Evolutionary conservation across 2,329 filamentous ascomycete genomes (phyloP).

Genomic region (Talaromyces sp.): DNA sequence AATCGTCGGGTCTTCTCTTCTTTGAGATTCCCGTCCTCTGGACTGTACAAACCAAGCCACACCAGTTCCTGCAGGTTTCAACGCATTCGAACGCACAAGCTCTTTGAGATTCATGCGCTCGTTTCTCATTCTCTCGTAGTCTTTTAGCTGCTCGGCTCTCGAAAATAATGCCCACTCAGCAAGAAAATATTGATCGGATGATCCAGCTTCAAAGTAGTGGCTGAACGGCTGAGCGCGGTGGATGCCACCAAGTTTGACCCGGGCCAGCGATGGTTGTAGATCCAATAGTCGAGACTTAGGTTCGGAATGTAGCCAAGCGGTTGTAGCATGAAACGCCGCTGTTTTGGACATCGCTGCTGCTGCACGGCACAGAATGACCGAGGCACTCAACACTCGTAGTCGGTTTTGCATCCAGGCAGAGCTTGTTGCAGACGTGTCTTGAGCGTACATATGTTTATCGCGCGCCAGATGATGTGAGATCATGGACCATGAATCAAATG

Average conservation of each 20-base stretch:
- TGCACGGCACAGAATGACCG: constrained; percentile 23
- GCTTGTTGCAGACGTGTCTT: not conserved
- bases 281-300: not conserved
- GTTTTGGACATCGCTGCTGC: constrained; percentile 33
- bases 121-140: not conserved
- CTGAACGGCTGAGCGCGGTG: constrained; percentile 37
- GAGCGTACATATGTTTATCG: constrained; percentile 31
- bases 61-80: not conserved
- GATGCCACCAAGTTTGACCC: constrained; percentile 38
- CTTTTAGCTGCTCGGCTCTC: not conserved
- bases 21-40: not conserved
- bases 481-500: constrained; percentile 42
- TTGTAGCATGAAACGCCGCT: constrained; percentile 21
- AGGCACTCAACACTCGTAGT: constrained; percentile 28
- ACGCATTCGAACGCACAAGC: not conserved
- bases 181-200: not conserved
- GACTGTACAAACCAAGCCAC: not conserved
- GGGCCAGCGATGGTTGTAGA: constrained; percentile 15
- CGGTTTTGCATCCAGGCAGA: constrained; percentile 33
- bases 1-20: not conserved
- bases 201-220: not conserved
- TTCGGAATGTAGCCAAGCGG: constrained; percentile 28
- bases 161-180: not conserved
- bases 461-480: constrained; percentile 33
- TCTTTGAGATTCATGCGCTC: not conserved